phyloP scores from a whole-genome alignment of 1,284 basidiomycete species.

The Sphaerobolus stellatus region DNA sequence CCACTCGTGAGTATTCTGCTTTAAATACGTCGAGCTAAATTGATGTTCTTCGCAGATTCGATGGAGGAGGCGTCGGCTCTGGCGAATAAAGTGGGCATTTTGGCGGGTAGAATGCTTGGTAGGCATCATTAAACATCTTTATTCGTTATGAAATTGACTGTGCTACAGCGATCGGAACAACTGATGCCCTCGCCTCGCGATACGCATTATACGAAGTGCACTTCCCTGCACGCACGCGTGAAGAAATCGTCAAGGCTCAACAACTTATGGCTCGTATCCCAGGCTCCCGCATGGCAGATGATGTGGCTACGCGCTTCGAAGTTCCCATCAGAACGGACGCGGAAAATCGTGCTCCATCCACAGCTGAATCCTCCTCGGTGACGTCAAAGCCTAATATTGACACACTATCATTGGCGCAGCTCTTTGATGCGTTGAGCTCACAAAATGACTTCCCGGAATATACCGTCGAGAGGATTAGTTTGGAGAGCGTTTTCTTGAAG shows the following conservation, averaged over 20 bases:
- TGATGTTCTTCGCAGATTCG: constrained; percentile 53
- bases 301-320: constrained; percentile 77
- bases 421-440: constrained; percentile 55
- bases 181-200: constrained; percentile 58
- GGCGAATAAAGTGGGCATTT: constrained; percentile 69
- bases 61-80: constrained; percentile 84
- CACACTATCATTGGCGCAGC: too few relatives aligned
- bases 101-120: constrained; percentile 69
- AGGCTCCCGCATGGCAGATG: constrained; percentile 65
- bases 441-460: constrained; percentile 60
- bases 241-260: constrained; percentile 55
- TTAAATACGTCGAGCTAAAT: constrained; percentile 2
- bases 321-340: constrained; percentile 51
- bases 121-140: constrained; percentile 22
- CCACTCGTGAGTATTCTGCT: constrained; percentile 52
- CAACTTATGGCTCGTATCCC: constrained; percentile 63
- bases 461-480: constrained; percentile 63
- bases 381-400: too few relatives aligned
- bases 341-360: too few relatives aligned
- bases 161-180: constrained; percentile 61
- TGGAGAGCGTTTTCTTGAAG: constrained; percentile 74
- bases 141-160: neutral
- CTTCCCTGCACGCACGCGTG: constrained; percentile 62
- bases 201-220: constrained; percentile 79
- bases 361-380: neutral